Percentiles rank a stretch among this genome's conserved stretches.
phyloP scores from a whole-genome alignment of 176 grass and related monocot species.

The Microstegium vimineum region DNA sequence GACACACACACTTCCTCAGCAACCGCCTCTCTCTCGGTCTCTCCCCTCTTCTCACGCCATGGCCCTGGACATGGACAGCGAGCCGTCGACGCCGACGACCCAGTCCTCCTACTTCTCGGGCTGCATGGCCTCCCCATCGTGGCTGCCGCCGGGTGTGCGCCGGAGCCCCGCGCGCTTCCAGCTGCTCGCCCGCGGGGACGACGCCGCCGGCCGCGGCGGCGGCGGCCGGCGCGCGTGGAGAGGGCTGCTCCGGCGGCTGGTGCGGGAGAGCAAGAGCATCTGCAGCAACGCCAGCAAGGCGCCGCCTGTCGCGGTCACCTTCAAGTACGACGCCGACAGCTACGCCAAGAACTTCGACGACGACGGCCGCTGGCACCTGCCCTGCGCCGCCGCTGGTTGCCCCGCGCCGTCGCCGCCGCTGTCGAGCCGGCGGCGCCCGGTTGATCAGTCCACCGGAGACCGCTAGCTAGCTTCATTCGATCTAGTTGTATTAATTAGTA shows the following conservation, averaged over 20 bases:
- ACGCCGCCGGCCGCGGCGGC: background rate
- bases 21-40: background rate
- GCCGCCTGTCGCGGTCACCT: conserved; percentile 23
- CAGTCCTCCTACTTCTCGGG: conserved; percentile 49
- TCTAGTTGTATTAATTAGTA: background rate
- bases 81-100: conserved; percentile 38
- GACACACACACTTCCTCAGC: background rate
- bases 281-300: conserved; percentile 34
- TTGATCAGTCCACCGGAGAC: background rate
- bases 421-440: background rate
- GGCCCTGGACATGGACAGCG: conserved; percentile 46
- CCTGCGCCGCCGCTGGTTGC: background rate
- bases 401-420: background rate
- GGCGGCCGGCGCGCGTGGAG: conserved; percentile 42
- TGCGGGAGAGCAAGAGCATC: conserved; percentile 67
- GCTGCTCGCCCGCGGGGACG: conserved; percentile 40
- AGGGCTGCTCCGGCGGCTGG: conserved; percentile 48
- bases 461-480: conserved; percentile 14
- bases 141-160: conserved; percentile 46
- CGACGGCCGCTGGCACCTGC: conserved; percentile 39
- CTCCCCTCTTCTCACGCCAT: background rate
- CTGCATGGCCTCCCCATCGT: conserved; percentile 70
- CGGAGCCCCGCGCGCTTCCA: conserved; percentile 65
- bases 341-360: conserved; percentile 99
- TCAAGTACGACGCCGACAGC: conserved; percentile 80